phyloP scores from a whole-genome alignment of 2,329 filamentous ascomycete genomes.

The Neurospora sp. region DNA sequence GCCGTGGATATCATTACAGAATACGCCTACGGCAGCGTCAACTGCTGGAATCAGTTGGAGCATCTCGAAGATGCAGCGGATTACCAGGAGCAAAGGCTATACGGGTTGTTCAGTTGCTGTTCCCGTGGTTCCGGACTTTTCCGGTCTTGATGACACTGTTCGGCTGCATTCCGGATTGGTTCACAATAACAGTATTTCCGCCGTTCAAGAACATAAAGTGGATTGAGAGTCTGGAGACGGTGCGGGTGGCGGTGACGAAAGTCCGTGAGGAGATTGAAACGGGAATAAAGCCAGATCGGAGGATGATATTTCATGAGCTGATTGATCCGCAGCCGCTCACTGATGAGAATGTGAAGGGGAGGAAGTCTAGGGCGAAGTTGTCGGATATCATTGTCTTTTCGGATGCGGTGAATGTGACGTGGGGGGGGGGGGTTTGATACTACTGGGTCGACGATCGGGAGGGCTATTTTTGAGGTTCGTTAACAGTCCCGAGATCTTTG shows the following conservation, averaged over 20 bases:
- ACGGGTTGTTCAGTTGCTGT: constrained; percentile 6
- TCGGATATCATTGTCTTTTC: constrained; percentile 3
- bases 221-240: constrained; percentile 1
- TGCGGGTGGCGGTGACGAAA: constrained; percentile 1
- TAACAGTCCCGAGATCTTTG: neutral
- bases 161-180: constrained; percentile 1
- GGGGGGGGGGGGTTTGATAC: too few relatives aligned
- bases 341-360: neutral
- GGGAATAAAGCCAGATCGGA: constrained; percentile 6
- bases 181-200: constrained; percentile 1
- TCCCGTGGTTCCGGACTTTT: constrained; percentile 4
- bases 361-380: neutral
- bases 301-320: constrained; percentile 22
- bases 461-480: constrained; percentile 8
- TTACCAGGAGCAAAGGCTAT: constrained; percentile 19
- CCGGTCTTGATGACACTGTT: constrained; percentile 3
- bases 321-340: constrained; percentile 12
- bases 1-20: constrained; percentile 22
- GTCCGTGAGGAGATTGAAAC: constrained; percentile 5
- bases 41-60: constrained; percentile 22
- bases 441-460: constrained; percentile 2
- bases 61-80: constrained; percentile 14
- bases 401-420: constrained; percentile 9
- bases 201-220: constrained; percentile 1
- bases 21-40: constrained; percentile 18